Evolutionary conservation across 2,329 filamentous ascomycete species (phyloP), one percentile per base, ranked within the genome.

Genomic region (Pseudogymnoascus sp.): DNA sequence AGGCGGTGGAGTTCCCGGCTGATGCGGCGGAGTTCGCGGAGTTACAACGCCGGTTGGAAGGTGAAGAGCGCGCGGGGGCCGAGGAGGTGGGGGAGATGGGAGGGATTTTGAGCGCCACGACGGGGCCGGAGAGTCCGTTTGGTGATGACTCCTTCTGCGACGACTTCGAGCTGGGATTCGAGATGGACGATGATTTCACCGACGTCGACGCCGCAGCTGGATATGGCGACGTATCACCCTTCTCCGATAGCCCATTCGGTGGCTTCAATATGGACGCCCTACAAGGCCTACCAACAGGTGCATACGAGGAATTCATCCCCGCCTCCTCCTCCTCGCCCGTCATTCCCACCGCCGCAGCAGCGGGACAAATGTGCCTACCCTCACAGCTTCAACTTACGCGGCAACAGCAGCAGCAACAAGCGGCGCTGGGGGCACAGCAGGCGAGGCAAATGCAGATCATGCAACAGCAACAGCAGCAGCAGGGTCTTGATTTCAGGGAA

Each of bases 21-120:
- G 80, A 83, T 65, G 81, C 82, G 67, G 76, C 78, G 10, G 82
- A 81, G 61, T 75, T 85, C 67, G 73, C 74, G 12, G 80, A 82
- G 66, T 71, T 85, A 52, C 81, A 81, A 13, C 75, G 76, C 7
- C 79, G 83, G 67, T 72, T 85, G 9, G 78, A 78, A 21, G 26
- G 39, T n/a, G 39, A 45, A 57, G 73, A 45, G 39, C 39, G 39
- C 19, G 21, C 21, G 7, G 3, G 21, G 1, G 2, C 39, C 18
- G 19, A 19, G 10, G 19, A 23, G 10, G 19, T 10, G 3, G 21
- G 6, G 12, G 39, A 26, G 21, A 45, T 45, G 39, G 39, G 21
- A 1, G 39, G 39, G 39, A 8, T 45, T 1, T 2, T 41, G 15
- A 23, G 38, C 3, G 38, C 10, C 3, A 21, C 19, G 5, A 26